phyloP scores from a whole-genome alignment of 2,329 filamentous ascomycete genomes.

The Colletotrichum orchidophilum region DNA sequence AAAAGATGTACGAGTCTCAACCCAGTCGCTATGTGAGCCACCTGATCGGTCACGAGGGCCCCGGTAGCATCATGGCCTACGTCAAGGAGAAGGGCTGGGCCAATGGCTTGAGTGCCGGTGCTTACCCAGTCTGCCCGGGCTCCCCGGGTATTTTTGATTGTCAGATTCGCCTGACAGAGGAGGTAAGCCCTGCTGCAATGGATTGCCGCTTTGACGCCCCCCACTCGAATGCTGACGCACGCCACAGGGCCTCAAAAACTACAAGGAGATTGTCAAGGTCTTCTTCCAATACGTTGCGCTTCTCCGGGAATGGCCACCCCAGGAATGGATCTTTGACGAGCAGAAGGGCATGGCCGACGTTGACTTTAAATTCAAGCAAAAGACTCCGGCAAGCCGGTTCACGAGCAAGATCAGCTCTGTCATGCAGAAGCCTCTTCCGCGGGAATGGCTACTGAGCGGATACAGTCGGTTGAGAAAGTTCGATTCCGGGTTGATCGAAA shows the following conservation, averaged over 20 bases:
- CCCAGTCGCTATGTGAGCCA: conserved; percentile 89
- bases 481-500: conserved; percentile 77
- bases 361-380: conserved; percentile 94
- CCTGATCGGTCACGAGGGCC: conserved; percentile 90
- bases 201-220: not conserved
- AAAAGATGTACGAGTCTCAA: conserved; percentile 79
- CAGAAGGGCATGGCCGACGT: conserved; percentile 91
- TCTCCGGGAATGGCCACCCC: conserved; percentile 80
- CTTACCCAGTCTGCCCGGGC: conserved; percentile 80
- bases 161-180: conserved; percentile 82
- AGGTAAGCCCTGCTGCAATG: conserved; percentile 59
- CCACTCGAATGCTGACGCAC: conserved; percentile 15
- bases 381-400: conserved; percentile 88
- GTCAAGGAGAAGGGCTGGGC: conserved; percentile 92
- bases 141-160: conserved; percentile 81
- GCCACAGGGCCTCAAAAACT: conserved; percentile 74
- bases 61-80: conserved; percentile 90
- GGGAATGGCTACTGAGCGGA: conserved; percentile 88
- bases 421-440: conserved; percentile 91
- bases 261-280: conserved; percentile 82
- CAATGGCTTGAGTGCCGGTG: conserved; percentile 82
- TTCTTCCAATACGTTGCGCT: conserved; percentile 94
- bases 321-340: conserved; percentile 95
- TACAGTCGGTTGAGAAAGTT: conserved; percentile 81
- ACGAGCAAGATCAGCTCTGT: conserved; percentile 84